Base-by-base conservation (phyloP, 129 eudicot species). In the Kitagawia praeruptora region DNA sequence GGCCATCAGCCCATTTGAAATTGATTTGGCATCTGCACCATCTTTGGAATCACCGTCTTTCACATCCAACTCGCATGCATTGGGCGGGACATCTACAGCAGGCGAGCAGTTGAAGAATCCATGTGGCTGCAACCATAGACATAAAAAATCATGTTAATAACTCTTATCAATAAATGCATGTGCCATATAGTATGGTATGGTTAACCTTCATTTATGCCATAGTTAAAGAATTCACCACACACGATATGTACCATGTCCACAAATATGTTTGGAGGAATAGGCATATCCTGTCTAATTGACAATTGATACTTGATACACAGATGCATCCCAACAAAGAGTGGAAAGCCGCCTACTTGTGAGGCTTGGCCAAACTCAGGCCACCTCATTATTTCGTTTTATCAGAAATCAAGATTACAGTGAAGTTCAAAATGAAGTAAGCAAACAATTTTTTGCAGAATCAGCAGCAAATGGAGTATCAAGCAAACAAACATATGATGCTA, bases 101-200 rank as follows among this genome's bases (percentile, higher is more conserved):
- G 98, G 98, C 42, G 97, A 94, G 86, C 96, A 90, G 77, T 94
- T 94, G 84, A 94, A 94, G 85, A 93, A 93, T 51, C 98, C 98
- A 61, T 93, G 94, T 4, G 98, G 98, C 98, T 93, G 89, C 93
- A 89, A 70, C 73, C 49, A 51, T 14, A 70, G 61, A 70, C 42
- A 77, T 81, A 23, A 80, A 39, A 51, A 61, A 45, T 45, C 34
- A 74, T 67, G 51, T 77, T 46, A 81, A 28, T 8, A 41, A 38
- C 46, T 34, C 2, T 25, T n/a, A 13, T 5, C 8, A 49, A 67
- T 67, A 82, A 31, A n/a, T 56, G 66, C 1, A 23, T 8, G 27
- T 4, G 1, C 25, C 27, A 54, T 54, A 54, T 19, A 19, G 4
- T 56, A 19, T 7, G 28, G 15, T 6, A 54, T 54, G n/a, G 63